These are phyloP conservation scores for Ustilago hordei DNA, from an alignment of 1,284 basidiomycete genomes.

Conservation along the genomic window DNA sequence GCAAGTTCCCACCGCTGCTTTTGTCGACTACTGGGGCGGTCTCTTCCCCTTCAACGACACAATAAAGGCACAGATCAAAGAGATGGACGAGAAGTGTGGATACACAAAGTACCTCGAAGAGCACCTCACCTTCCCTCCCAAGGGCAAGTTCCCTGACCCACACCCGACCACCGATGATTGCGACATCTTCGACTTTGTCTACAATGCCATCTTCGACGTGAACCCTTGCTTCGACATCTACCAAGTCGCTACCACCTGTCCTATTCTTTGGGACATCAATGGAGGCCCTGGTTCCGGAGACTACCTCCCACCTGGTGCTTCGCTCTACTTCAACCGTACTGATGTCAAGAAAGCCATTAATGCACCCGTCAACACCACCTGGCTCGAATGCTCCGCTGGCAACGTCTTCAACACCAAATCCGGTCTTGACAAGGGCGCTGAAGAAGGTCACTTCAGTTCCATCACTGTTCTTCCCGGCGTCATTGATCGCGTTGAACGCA, in stretches of 20 bases:
- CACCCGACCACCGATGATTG: conserved; percentile 26
- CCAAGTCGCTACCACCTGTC: conserved; percentile 43
- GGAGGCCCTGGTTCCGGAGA: conserved; percentile 26
- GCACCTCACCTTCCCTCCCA: conserved; percentile 63
- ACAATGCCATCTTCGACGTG: conserved; percentile 24
- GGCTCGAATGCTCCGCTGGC: conserved; percentile 49
- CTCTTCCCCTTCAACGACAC: conserved; percentile 46
- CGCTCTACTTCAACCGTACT: conserved; percentile 45
- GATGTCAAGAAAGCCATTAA: conserved; percentile 63
- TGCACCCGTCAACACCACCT: conserved; percentile 40
- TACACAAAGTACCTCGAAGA: conserved; percentile 54
- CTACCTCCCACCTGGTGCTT: conserved; percentile 29
- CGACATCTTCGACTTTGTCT: conserved; percentile 37
- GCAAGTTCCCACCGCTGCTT: conserved; percentile 54
- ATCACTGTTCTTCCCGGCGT: conserved; percentile 50
- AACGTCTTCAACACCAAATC: conserved; percentile 47
- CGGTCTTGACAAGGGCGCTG: conserved; percentile 28
- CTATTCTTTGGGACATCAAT: conserved; percentile 38
- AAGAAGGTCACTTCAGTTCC: conserved; percentile 23
- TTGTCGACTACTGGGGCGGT: conserved; percentile 38
- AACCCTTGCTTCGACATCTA: conserved; percentile 57
- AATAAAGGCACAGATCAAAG: conserved; percentile 35
- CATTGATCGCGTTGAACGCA: conserved; percentile 57
- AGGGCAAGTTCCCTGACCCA: conserved; percentile 52
- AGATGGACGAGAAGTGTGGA: conserved; percentile 53